phyloP scores from a whole-genome alignment of 345 rosid species.

The Euphorbia peplus region DNA sequence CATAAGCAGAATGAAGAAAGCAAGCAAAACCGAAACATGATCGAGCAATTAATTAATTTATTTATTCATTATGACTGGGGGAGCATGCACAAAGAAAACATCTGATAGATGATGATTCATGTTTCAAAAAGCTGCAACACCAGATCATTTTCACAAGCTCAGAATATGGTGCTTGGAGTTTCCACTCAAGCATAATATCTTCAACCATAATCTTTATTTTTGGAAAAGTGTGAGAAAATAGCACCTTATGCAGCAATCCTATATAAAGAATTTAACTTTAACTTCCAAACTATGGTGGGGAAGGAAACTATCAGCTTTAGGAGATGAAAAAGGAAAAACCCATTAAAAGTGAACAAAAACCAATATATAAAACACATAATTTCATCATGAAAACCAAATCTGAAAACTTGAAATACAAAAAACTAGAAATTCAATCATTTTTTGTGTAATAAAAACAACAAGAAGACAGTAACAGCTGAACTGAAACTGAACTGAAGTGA shows the following conservation, averaged over 20 bases:
- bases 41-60: background rate
- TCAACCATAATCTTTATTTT: background rate
- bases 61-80: background rate
- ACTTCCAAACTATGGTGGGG: background rate
- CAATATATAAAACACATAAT: background rate
- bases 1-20: background rate
- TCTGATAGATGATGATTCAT: background rate
- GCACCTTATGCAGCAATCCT: background rate
- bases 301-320: slow-evolving; percentile 5
- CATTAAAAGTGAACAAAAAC: background rate
- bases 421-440: background rate
- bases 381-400: background rate
- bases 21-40: background rate
- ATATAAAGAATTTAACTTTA: background rate
- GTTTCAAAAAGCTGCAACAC: background rate
- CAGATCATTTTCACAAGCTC: background rate
- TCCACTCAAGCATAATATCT: background rate
- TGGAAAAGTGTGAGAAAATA: background rate
- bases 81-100: background rate
- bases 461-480: background rate
- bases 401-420: background rate
- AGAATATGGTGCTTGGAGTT: background rate
- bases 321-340: background rate
- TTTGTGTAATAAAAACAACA: background rate
- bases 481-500: background rate